phyloP scores from a whole-genome alignment of 179 eudicot genomes.

The Dionaea muscipula region DNA sequence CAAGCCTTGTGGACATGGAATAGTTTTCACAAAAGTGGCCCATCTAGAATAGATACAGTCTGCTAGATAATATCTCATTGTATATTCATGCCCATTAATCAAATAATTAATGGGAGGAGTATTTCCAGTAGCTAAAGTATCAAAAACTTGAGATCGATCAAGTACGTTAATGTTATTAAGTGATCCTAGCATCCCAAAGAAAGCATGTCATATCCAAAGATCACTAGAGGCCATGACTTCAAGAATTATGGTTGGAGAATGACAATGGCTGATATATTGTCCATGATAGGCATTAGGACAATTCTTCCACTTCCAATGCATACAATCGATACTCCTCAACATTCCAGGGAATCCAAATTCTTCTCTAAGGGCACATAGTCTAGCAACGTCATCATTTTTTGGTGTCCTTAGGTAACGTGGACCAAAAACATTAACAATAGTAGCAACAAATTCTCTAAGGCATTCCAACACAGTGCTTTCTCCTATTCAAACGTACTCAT shows the following conservation, averaged over 20 bases:
- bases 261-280: too few species aligned
- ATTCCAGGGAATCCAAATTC: not conserved
- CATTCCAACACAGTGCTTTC: too few species aligned
- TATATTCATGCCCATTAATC: slow-evolving; percentile 4
- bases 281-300: not conserved
- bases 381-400: too few species aligned
- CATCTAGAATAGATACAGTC: slow-evolving; percentile 6
- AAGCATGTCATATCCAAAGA: slow-evolving; percentile 12
- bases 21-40: slow-evolving; percentile 5
- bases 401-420: too few species aligned
- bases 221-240: slow-evolving; percentile 7
- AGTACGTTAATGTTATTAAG: slow-evolving; percentile 10
- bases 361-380: too few species aligned
- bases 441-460: too few species aligned
- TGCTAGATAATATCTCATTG: slow-evolving; percentile 3
- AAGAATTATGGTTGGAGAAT: slow-evolving; percentile 1
- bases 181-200: slow-evolving; percentile 9
- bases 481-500: too few species aligned
- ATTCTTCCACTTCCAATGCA: not conserved
- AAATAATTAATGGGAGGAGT: slow-evolving; percentile 14
- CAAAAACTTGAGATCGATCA: slow-evolving; percentile 1
- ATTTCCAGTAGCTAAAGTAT: slow-evolving; percentile 6
- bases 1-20: not conserved
- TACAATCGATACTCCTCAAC: slow-evolving; percentile 2
- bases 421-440: too few species aligned